These are phyloP conservation scores for Ophiostoma novo-ulmi DNA, from an alignment of 2,329 filamentous ascomycete species.

Conservation along the genomic window DNA sequence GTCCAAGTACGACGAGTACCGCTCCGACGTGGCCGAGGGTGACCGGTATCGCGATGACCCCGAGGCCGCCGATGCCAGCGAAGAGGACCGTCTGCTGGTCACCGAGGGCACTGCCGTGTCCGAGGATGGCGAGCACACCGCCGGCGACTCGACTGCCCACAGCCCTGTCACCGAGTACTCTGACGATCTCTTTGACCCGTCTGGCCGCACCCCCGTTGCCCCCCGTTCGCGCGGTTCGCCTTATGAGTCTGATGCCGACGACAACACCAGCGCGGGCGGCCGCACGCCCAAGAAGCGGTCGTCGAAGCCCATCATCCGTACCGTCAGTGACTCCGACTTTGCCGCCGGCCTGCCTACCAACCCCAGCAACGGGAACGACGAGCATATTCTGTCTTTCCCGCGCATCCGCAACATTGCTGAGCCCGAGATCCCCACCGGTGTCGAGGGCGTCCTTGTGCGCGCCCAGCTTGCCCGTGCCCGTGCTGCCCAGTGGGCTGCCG, in stretches of 20 bases:
- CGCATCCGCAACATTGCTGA: slow-evolving; percentile 45
- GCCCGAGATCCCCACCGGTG: slow-evolving; percentile 38
- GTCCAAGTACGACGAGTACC: slow-evolving; percentile 63
- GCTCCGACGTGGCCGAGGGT: slow-evolving; percentile 49
- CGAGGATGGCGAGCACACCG: slow-evolving; percentile 29
- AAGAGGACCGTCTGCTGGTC: slow-evolving; percentile 40
- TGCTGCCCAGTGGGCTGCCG: slow-evolving; percentile 19
- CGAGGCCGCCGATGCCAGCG: slow-evolving; percentile 37
- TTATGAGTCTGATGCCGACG: slow-evolving; percentile 46
- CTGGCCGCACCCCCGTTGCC: slow-evolving; percentile 51
- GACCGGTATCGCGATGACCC: slow-evolving; percentile 53
- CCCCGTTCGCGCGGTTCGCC: slow-evolving; percentile 48
- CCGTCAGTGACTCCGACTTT: slow-evolving; percentile 29
- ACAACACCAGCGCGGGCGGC: slow-evolving; percentile 29
- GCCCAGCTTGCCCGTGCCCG: slow-evolving; percentile 32
- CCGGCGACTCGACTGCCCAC: slow-evolving; percentile 30
- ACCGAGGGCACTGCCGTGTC: slow-evolving; percentile 33
- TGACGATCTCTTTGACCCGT: slow-evolving; percentile 47
- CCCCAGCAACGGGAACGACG: slow-evolving; percentile 29
- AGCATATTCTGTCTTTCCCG: slow-evolving; percentile 59
- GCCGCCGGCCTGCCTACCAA: slow-evolving; percentile 31
- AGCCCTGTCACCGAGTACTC: slow-evolving; percentile 42
- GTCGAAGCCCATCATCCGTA: slow-evolving; percentile 32
- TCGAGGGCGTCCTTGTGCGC: slow-evolving; percentile 40
- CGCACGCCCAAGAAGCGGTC: slow-evolving; percentile 29